These are phyloP conservation scores for Clarireedia hainanense DNA, from an alignment of 2,329 filamentous ascomycete species.

Conservation along the genomic window DNA sequence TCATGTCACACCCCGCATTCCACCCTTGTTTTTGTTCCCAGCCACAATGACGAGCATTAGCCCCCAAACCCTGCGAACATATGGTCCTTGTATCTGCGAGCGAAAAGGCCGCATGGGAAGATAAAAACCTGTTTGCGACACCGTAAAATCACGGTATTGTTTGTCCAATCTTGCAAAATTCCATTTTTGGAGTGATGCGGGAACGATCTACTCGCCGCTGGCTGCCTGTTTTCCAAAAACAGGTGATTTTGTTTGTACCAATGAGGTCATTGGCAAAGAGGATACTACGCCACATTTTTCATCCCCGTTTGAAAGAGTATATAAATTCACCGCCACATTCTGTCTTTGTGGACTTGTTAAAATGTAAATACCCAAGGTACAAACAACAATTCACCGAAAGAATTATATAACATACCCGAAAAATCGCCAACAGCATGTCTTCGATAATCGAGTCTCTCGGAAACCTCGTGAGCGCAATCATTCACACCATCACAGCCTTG, in stretches of 20 bases:
- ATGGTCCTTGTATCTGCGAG: not conserved
- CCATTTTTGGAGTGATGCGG: not conserved
- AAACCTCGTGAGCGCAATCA: conserved; percentile 22
- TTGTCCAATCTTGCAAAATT: no score
- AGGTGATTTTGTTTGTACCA: not conserved
- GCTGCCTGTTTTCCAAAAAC: not conserved
- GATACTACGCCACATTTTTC: not conserved
- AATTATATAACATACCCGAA: not conserved
- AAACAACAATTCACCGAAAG: not conserved
- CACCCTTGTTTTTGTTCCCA: not conserved
- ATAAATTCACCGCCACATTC: not conserved
- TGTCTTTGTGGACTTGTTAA: not conserved
- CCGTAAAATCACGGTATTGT: no score
- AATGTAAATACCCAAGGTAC: not conserved
- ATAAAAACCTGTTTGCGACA: no score
- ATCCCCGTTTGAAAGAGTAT: not conserved
- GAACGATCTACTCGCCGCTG: not conserved
- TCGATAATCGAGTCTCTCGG: conserved; percentile 21
- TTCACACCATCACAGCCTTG: conserved; percentile 19
- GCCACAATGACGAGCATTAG: conserved; percentile 3
- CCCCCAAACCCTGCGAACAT: not conserved
- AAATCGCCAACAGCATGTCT: conserved; percentile 20
- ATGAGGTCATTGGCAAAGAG: not conserved
- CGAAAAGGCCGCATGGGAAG: not conserved
- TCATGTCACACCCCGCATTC: not conserved